phyloP scores from a whole-genome alignment of 2,329 filamentous ascomycete species.

The Fusarium armeniacum region DNA sequence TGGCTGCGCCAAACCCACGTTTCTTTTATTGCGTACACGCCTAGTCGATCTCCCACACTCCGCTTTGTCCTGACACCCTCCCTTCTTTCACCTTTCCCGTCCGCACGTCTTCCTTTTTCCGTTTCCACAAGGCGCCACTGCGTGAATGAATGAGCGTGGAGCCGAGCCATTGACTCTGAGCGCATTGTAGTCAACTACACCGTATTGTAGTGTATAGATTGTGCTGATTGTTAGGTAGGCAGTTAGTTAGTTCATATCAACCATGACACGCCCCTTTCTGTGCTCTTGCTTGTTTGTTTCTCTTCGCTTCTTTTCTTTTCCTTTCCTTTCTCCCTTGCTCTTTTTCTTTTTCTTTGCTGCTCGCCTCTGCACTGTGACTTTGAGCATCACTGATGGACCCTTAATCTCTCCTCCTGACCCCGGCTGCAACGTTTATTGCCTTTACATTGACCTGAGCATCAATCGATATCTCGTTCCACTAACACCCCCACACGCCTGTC shows the following conservation, averaged over 20 bases:
- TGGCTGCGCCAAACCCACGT: slow-evolving; percentile 37
- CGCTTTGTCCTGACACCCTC: slow-evolving; percentile 19
- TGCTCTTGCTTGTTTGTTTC: slow-evolving; percentile 7
- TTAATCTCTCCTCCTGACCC: slow-evolving; percentile 26
- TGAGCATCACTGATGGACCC: slow-evolving; percentile 33
- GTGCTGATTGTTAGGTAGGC: neutral
- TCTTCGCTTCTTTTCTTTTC: slow-evolving; percentile 3
- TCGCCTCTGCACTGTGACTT: slow-evolving; percentile 9
- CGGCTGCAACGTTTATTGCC: slow-evolving; percentile 24
- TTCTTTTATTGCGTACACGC: slow-evolving; percentile 29
- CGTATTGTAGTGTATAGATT: slow-evolving; percentile 5
- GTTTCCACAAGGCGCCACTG: slow-evolving; percentile 34
- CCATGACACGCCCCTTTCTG: slow-evolving; percentile 29
- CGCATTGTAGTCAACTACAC: slow-evolving; percentile 1
- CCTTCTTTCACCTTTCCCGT: slow-evolving; percentile 24
- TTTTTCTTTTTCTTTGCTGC: neutral
- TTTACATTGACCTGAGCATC: slow-evolving; percentile 42
- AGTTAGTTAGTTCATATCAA: slow-evolving; percentile 35
- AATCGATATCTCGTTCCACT: slow-evolving; percentile 51
- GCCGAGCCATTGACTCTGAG: slow-evolving; percentile 18
- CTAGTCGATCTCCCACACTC: neutral
- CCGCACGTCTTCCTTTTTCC: slow-evolving; percentile 14
- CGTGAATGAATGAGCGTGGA: slow-evolving; percentile 5
- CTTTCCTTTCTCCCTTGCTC: neutral
- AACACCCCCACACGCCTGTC: slow-evolving; percentile 40